Conservation (phyloP, 2,329 filamentous ascomycete genomes). For the Pyrenophora seminiperda region DNA sequence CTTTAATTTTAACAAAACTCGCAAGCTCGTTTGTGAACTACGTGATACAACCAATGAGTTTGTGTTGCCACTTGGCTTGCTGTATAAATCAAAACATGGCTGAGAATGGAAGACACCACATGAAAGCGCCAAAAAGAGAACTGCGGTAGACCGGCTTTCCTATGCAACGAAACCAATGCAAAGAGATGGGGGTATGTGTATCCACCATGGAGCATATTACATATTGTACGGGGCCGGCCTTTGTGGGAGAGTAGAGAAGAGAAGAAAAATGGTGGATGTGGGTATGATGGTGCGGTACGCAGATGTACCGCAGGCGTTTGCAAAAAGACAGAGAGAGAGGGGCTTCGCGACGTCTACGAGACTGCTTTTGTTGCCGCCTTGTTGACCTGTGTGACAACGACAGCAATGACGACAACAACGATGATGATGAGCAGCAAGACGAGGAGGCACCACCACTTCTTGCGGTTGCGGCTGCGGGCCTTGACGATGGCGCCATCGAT, state of each 20-base stretch:
- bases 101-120: conserved; percentile 15
- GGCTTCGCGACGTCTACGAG: background rate
- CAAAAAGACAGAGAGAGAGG: background rate
- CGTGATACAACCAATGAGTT: conserved; percentile 1
- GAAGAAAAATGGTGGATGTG: conserved; percentile 13
- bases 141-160: conserved; percentile 9
- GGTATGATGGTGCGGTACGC: conserved; percentile 1
- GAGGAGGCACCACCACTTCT: conserved; percentile 96
- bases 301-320: background rate
- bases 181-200: conserved; percentile 15
- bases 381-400: conserved; percentile 41
- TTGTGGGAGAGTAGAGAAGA: conserved; percentile 12
- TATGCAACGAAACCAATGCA: conserved; percentile 8
- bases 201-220: conserved; percentile 25
- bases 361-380: conserved; percentile 23
- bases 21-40: conserved; percentile 8
- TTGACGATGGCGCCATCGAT: conserved; percentile 81
- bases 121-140: conserved; percentile 6
- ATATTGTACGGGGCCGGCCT: conserved; percentile 23
- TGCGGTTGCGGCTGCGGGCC: conserved; percentile 70
- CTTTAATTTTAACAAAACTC: conserved; percentile 5
- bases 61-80: conserved; percentile 10
- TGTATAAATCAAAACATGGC: conserved; percentile 8
- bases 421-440: conserved; percentile 59
- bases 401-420: conserved; percentile 48